Evolutionary conservation across 2,329 filamentous ascomycete species (phyloP).

Genomic region (Colletotrichum endophyticum): DNA sequence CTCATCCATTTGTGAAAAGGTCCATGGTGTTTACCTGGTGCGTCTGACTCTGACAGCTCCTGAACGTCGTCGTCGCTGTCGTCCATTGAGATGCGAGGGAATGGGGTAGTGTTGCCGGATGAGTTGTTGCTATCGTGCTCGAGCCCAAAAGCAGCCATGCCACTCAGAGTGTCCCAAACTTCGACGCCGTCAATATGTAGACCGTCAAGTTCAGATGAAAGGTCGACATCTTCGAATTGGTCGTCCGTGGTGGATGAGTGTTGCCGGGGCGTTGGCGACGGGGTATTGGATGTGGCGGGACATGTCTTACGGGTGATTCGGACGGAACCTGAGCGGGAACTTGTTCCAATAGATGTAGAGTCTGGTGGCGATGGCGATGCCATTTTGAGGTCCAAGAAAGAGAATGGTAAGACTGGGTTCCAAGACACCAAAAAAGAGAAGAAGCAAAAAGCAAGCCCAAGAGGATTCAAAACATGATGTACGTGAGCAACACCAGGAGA

Average conservation of each 20-base stretch:
- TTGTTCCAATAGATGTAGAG: constrained; percentile 31
- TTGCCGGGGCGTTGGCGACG: constrained; percentile 22
- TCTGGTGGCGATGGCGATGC: constrained; percentile 34
- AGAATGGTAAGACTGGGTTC: constrained; percentile 38
- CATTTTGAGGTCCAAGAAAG: constrained; percentile 36
- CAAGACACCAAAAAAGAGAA: constrained; percentile 49
- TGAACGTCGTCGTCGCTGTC: constrained; percentile 12
- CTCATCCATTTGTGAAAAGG: constrained; percentile 79
- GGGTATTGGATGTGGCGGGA: constrained; percentile 38
- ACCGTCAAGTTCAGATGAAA: constrained; percentile 27
- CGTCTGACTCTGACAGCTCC: not conserved
- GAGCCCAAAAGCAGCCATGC: constrained; percentile 44
- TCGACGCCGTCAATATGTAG: constrained; percentile 33
- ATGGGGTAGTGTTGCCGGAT: constrained; percentile 7
- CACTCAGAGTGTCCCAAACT: constrained; percentile 42
- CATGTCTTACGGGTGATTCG: constrained; percentile 41
- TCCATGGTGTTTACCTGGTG: constrained; percentile 23
- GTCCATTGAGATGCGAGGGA: constrained; percentile 28
- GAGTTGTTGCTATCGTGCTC: constrained; percentile 31
- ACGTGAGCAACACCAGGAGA: constrained; percentile 25
- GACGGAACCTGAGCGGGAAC: constrained; percentile 40
- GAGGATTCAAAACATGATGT: constrained; percentile 46
- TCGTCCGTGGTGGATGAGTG: constrained; percentile 25
- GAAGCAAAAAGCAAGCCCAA: constrained; percentile 29
- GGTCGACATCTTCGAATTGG: constrained; percentile 36